Conservation (phyloP, 495 filamentous ascomycete species). For the Margaritispora aquatica region DNA sequence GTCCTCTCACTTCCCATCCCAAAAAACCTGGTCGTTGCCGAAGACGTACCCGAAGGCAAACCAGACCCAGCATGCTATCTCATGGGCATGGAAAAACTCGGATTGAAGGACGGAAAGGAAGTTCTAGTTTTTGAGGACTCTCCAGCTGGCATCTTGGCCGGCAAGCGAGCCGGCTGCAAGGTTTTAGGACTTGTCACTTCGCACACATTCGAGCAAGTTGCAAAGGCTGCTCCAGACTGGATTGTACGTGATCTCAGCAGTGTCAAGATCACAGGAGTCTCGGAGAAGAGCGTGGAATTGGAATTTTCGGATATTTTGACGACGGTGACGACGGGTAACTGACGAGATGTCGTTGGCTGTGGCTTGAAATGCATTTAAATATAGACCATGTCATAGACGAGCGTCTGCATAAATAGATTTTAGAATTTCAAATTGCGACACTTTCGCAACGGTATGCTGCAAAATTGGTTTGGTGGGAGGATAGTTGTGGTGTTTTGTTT, state of each 20-base stretch:
- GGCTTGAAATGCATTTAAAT: not conserved
- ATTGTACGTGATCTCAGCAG: constrained; percentile 75
- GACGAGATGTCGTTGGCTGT: not conserved
- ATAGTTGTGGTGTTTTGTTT: not conserved
- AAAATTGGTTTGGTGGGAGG: not conserved
- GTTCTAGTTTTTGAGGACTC: constrained; percentile 88
- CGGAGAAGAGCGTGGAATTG: constrained; percentile 17
- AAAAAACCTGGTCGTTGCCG: constrained; percentile 70
- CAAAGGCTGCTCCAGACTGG: constrained; percentile 76
- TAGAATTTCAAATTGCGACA: not conserved
- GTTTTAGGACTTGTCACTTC: constrained; percentile 86
- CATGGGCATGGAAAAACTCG: constrained; percentile 60
- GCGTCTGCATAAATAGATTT: not conserved
- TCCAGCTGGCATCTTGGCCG: constrained; percentile 83
- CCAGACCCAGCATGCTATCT: constrained; percentile 81
- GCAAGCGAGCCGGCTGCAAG: constrained; percentile 83
- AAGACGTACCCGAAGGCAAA: constrained; percentile 82
- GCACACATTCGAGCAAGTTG: constrained; percentile 66
- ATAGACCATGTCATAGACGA: not conserved
- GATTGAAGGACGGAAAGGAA: constrained; percentile 53
- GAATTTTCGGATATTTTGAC: constrained; percentile 18
- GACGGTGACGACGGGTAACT: not conserved
- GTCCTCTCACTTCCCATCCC: constrained; percentile 68
- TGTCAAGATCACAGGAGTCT: constrained; percentile 41
- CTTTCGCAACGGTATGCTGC: not conserved